These are phyloP conservation scores for Floccularia luteovirens DNA, from an alignment of 768 basidiomycete species.

Conservation along the genomic window DNA sequence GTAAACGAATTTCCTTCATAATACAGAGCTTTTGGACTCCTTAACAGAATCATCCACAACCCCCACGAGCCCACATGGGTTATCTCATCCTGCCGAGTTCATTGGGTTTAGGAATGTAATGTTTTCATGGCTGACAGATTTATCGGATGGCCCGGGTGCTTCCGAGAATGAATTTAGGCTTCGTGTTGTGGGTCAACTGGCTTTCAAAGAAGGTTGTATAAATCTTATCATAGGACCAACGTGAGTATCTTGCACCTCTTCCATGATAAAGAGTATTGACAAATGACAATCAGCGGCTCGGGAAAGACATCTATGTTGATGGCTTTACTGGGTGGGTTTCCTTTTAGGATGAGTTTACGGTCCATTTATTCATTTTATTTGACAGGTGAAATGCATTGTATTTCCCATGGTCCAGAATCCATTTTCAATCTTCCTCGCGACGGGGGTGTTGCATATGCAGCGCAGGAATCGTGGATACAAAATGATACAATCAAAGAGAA, in stretches of 20 bases:
- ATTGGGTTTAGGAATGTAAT: slow-evolving; percentile 46
- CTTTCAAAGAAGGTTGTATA: slow-evolving; percentile 43
- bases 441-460: slow-evolving; percentile 70
- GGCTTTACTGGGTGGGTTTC: slow-evolving; percentile 37
- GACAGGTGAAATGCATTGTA: slow-evolving; percentile 60
- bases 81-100: slow-evolving; percentile 10
- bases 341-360: slow-evolving; percentile 36
- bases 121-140: slow-evolving; percentile 47
- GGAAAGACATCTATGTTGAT: slow-evolving; percentile 62
- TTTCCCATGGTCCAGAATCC: slow-evolving; percentile 39
- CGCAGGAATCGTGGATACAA: slow-evolving; percentile 82
- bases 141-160: slow-evolving; percentile 18
- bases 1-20: slow-evolving; percentile 22
- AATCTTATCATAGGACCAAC: slow-evolving; percentile 59
- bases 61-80: slow-evolving; percentile 7
- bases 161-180: slow-evolving; percentile 43
- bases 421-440: slow-evolving; percentile 65
- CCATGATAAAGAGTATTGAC: too few relatives aligned
- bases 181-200: slow-evolving; percentile 41
- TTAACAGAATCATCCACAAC: slow-evolving; percentile 26
- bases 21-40: slow-evolving; percentile 38
- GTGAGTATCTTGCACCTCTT: too few relatives aligned
- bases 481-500: slow-evolving; percentile 80
- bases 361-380: neutral
- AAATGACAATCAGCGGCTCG: slow-evolving; percentile 20